These are phyloP conservation scores for Penicillium digitatum DNA, from an alignment of 2,329 filamentous ascomycete species.

Conservation along the genomic window DNA sequence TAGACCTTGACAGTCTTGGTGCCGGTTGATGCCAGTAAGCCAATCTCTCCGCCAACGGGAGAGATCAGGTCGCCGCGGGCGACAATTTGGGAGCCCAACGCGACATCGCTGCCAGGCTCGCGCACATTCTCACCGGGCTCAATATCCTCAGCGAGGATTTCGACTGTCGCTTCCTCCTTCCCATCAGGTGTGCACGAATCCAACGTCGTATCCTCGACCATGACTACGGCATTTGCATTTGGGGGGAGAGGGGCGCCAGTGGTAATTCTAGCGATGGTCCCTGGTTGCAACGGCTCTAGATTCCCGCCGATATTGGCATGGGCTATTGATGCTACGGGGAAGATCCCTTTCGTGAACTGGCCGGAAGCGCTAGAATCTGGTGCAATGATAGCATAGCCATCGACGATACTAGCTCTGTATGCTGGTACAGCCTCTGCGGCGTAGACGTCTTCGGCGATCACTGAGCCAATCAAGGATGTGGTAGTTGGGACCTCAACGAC, in stretches of 20 bases:
- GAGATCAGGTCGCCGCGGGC: slow-evolving; percentile 77
- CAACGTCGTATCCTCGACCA: slow-evolving; percentile 90
- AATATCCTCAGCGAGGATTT: slow-evolving; percentile 75
- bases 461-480: slow-evolving; percentile 64
- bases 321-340: slow-evolving; percentile 80
- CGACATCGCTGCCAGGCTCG: slow-evolving; percentile 84
- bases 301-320: slow-evolving; percentile 73
- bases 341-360: slow-evolving; percentile 66
- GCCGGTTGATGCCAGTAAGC: slow-evolving; percentile 81
- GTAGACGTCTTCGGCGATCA: slow-evolving; percentile 77
- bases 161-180: slow-evolving; percentile 78
- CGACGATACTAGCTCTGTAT: slow-evolving; percentile 92
- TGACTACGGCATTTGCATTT: slow-evolving; percentile 86
- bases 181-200: slow-evolving; percentile 72
- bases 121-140: slow-evolving; percentile 80
- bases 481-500: slow-evolving; percentile 59
- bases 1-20: slow-evolving; percentile 67
- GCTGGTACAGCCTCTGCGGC: slow-evolving; percentile 83
- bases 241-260: slow-evolving; percentile 88
- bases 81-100: slow-evolving; percentile 65
- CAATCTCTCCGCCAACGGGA: slow-evolving; percentile 83
- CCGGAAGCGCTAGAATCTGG: slow-evolving; percentile 50
- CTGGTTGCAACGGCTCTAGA: slow-evolving; percentile 59
- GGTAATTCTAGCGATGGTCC: slow-evolving; percentile 83
- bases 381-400: slow-evolving; percentile 83